Percentiles rank a stretch among this genome's conserved stretches.
Conservation (phyloP, 495 filamentous ascomycete species). For the Aspergillus homomorphus region DNA sequence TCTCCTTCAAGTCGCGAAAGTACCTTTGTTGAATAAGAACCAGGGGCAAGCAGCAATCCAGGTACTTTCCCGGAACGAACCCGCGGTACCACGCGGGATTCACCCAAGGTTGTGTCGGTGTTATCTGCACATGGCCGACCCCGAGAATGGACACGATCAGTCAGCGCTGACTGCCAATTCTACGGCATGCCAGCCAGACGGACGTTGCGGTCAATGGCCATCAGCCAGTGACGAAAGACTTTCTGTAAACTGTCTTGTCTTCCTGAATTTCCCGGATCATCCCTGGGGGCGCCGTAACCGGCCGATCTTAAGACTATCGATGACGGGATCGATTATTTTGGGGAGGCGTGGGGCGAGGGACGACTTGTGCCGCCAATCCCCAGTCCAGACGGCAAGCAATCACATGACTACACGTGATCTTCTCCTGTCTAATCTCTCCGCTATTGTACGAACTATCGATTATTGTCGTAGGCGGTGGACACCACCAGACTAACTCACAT, state of each 20-base stretch:
- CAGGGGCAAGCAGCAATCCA: constrained; percentile 6
- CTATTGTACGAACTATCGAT: not conserved
- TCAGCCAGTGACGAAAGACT: constrained; percentile 1
- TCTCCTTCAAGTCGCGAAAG: not conserved
- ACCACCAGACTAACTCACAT: no score
- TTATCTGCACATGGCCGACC: constrained; percentile 10
- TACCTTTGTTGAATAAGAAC: not conserved
- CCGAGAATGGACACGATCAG: constrained; percentile 1
- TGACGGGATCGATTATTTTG: constrained; percentile 13
- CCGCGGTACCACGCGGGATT: constrained; percentile 22
- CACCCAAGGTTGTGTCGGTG: constrained; percentile 22
- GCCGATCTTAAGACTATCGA: constrained; percentile 20
- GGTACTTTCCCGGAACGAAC: constrained; percentile 9
- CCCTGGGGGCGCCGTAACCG: constrained; percentile 6
- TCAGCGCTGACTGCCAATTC: not conserved
- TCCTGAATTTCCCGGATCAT: constrained; percentile 5
- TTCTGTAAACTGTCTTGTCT: not conserved
- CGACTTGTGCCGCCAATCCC: not conserved
- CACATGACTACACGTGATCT: constrained; percentile 10
- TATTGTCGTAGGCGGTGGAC: not conserved
- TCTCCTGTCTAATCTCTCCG: not conserved
- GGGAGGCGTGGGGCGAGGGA: constrained; percentile 2
- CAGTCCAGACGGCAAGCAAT: not conserved
- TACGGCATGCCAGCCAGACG: not conserved
- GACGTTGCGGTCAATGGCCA: not conserved